Evolutionary conservation across 1,284 basidiomycete species (phyloP).

Genomic region (Ganoderma lingzhi): DNA sequence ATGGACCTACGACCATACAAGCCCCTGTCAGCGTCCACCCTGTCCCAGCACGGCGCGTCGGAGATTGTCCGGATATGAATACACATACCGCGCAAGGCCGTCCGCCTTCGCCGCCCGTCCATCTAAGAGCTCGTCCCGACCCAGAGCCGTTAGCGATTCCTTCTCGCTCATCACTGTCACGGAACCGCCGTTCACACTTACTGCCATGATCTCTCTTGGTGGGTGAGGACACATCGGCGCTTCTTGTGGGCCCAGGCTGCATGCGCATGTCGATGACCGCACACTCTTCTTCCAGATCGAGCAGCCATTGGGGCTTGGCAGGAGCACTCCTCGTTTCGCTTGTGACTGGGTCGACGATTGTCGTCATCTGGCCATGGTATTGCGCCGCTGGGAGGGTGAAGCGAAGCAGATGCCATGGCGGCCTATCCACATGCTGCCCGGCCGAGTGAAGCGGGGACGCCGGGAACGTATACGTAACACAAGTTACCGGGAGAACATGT

Average conservation of each 20-base stretch:
- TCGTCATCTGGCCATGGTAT: slow-evolving; percentile 76
- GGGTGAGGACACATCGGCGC: slow-evolving; percentile 19
- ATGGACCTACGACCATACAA: slow-evolving; percentile 37
- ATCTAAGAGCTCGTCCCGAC: slow-evolving; percentile 77
- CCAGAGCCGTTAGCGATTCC: slow-evolving; percentile 71
- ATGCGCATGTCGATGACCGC: slow-evolving; percentile 71
- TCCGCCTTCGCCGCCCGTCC: slow-evolving; percentile 67
- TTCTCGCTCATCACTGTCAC: slow-evolving; percentile 78
- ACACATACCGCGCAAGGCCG: slow-evolving; percentile 67
- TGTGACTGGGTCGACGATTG: slow-evolving; percentile 83
- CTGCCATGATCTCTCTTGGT: slow-evolving; percentile 31
- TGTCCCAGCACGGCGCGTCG: slow-evolving; percentile 13
- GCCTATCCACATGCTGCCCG: slow-evolving; percentile 62
- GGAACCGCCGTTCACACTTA: slow-evolving; percentile 68
- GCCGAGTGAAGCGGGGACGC: slow-evolving; percentile 84
- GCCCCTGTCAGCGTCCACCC: slow-evolving; percentile 8
- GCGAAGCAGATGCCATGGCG: slow-evolving; percentile 77
- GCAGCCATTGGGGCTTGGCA: slow-evolving; percentile 80
- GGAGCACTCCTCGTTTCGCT: slow-evolving; percentile 71
- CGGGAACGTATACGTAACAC: slow-evolving; percentile 73
- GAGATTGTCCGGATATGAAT: slow-evolving; percentile 19
- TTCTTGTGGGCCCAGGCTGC: slow-evolving; percentile 50
- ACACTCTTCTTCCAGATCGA: slow-evolving; percentile 70
- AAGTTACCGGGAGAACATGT: slow-evolving; percentile 58
- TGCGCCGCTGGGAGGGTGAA: slow-evolving; percentile 85